Percentiles rank a stretch among this genome's conserved stretches.
These are phyloP conservation scores for Rhododendron simsii DNA, from an alignment of 148 eudicot species.

Conservation along the genomic window DNA sequence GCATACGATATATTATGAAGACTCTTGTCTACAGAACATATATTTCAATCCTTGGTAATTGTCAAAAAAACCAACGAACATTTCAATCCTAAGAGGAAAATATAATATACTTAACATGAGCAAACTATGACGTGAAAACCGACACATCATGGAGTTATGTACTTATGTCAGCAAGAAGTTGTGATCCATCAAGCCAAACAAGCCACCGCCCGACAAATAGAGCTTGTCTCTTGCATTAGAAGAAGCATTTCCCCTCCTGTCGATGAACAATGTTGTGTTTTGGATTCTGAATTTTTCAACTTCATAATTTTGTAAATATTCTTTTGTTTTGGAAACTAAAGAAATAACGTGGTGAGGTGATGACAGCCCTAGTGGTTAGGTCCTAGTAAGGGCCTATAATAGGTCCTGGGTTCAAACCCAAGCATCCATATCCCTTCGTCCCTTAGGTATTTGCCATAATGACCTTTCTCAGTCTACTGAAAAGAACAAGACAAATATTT, in stretches of 20 bases:
- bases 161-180: not conserved
- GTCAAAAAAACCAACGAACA: not conserved
- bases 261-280: not conserved
- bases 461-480: not conserved
- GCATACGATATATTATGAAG: not conserved
- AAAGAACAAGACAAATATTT: not conserved
- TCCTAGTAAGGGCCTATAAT: not conserved
- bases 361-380: not conserved
- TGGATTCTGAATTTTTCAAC: not conserved
- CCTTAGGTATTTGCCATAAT: not conserved
- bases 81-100: not conserved
- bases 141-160: not conserved
- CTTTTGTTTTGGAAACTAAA: not conserved
- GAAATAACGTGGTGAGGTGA: not conserved
- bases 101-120: not conserved
- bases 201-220: not conserved
- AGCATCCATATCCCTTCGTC: not conserved
- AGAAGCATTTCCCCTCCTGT: not conserved
- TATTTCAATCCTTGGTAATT: not conserved
- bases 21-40: not conserved
- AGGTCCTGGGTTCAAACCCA: too few species aligned
- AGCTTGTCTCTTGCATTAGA: not conserved
- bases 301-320: not conserved
- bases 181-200: not conserved
- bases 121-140: not conserved